Conservation (phyloP, 148 eudicot genomes). For the Rhododendron molle region DNA sequence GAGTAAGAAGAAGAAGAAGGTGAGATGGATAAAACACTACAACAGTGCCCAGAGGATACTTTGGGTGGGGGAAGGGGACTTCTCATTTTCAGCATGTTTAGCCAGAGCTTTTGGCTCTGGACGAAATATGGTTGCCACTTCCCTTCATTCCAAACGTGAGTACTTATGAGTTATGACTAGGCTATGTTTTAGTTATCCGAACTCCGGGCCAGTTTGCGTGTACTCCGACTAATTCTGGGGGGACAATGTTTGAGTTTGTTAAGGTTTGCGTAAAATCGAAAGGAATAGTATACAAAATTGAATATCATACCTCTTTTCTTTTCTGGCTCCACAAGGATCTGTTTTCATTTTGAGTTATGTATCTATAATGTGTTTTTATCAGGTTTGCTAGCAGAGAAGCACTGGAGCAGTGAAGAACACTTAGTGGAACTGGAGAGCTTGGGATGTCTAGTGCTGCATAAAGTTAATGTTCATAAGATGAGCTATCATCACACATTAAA, state of each 20-base stretch:
- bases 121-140: constrained; percentile 38
- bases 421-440: constrained; percentile 1
- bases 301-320: background rate
- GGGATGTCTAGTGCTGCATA: constrained; percentile 23
- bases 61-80: constrained; percentile 45
- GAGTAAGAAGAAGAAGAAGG: background rate
- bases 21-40: constrained; percentile 27
- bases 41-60: constrained; percentile 31
- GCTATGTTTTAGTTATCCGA: background rate
- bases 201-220: too few species aligned
- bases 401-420: constrained; percentile 16
- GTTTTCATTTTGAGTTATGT: too few species aligned
- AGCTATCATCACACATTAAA: constrained; percentile 7
- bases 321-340: background rate
- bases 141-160: constrained; percentile 19
- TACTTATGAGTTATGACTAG: background rate
- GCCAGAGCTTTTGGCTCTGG: constrained; percentile 33
- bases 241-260: too few species aligned
- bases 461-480: constrained; percentile 25
- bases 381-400: constrained; percentile 1
- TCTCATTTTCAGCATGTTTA: constrained; percentile 37
- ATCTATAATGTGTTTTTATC: background rate
- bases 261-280: too few species aligned
- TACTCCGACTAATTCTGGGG: too few species aligned
- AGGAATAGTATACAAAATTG: too few species aligned